phyloP scores from a whole-genome alignment of 257 asterid species.

The Solanum neorickii region DNA sequence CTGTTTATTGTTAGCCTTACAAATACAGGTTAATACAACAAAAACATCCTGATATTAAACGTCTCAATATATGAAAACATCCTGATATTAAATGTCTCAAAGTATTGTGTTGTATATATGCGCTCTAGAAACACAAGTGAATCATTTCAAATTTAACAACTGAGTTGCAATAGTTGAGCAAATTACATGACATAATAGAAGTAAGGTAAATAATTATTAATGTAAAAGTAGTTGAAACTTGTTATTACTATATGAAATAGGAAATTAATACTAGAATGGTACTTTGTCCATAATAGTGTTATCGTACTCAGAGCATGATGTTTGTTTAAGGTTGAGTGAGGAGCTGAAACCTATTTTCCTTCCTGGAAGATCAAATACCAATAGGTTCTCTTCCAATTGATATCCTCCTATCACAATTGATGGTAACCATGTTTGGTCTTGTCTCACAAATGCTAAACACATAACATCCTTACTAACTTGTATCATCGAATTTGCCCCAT shows the following conservation, averaged over 20 bases:
- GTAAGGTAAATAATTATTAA: too few species aligned
- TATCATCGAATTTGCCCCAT: conserved; percentile 34
- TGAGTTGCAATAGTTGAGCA: neutral
- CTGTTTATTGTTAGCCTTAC: too few species aligned
- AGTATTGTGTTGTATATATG: too few species aligned
- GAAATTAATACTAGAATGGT: neutral
- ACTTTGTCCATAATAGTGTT: neutral
- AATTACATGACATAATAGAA: neutral
- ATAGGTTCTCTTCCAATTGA: conserved; percentile 38
- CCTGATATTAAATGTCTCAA: too few species aligned
- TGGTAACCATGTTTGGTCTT: conserved; percentile 12
- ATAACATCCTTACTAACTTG: conserved; percentile 10
- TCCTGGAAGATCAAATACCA: conserved; percentile 32
- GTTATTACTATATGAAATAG: neutral
- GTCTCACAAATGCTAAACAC: conserved; percentile 36
- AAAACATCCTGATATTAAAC: too few species aligned
- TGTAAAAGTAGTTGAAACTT: too few species aligned
- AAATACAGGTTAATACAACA: too few species aligned
- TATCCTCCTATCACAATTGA: conserved; percentile 28
- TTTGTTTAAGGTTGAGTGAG: conserved; percentile 13
- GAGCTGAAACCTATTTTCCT: conserved; percentile 37
- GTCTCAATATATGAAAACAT: too few species aligned
- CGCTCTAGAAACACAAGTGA: too few species aligned
- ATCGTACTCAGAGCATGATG: conserved; percentile 27
- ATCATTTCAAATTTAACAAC: neutral